These are phyloP conservation scores for Aristolochia fimbriata DNA, from an alignment of 164 flowering plant species.

Conservation along the genomic window DNA sequence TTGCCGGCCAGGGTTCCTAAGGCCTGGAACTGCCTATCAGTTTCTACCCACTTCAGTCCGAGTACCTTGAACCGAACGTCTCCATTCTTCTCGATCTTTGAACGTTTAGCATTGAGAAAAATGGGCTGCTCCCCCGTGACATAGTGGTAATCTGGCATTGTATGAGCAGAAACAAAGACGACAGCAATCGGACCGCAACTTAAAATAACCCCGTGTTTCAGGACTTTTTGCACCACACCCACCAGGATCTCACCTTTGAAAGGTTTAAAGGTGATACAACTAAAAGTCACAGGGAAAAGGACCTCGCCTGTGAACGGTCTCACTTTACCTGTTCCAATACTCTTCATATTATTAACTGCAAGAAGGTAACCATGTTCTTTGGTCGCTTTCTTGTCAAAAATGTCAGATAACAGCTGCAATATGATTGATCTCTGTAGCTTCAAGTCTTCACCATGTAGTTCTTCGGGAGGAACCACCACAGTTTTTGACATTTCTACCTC, in stretches of 20 bases:
- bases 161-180: slow-evolving; percentile 38
- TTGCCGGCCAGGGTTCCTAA: slow-evolving; percentile 45
- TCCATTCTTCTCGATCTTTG: slow-evolving; percentile 46
- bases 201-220: slow-evolving; percentile 67
- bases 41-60: slow-evolving; percentile 23
- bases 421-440: slow-evolving; percentile 50
- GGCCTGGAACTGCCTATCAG: slow-evolving; percentile 34
- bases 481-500: slow-evolving; percentile 16
- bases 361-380: slow-evolving; percentile 57
- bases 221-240: slow-evolving; percentile 45
- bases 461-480: slow-evolving; percentile 20
- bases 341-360: slow-evolving; percentile 45
- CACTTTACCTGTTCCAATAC: slow-evolving; percentile 54
- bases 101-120: slow-evolving; percentile 37
- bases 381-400: slow-evolving; percentile 45
- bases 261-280: slow-evolving; percentile 54
- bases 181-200: slow-evolving; percentile 63
- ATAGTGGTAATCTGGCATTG: slow-evolving; percentile 49
- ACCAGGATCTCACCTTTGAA: slow-evolving; percentile 56
- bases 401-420: slow-evolving; percentile 43
- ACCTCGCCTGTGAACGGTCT: slow-evolving; percentile 52
- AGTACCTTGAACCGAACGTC: slow-evolving; percentile 19
- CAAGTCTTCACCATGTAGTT: slow-evolving; percentile 12
- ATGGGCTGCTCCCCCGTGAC: slow-evolving; percentile 58
- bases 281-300: slow-evolving; percentile 61